A percentile compares a stretch with the other conserved stretches of the same genome.
These are phyloP conservation scores for Diutina scorzettiae DNA, from an alignment of 1,139 yeast genomes.

Conservation along the genomic window DNA sequence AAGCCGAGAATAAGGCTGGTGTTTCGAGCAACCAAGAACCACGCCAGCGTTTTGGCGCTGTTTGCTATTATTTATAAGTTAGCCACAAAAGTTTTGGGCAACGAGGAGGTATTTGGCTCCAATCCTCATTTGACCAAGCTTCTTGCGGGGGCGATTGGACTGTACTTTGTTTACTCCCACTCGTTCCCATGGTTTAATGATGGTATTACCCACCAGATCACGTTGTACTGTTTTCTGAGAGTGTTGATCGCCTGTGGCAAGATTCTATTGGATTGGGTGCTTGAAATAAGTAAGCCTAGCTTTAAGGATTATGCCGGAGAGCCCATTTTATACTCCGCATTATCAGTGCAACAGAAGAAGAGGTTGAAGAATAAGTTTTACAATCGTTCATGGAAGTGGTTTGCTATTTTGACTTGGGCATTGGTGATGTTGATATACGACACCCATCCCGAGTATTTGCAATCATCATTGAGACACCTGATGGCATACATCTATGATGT, in stretches of 20 bases:
- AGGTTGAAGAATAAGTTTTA: slow-evolving; percentile 24
- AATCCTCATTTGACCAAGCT: slow-evolving; percentile 27
- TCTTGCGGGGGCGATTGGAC: slow-evolving; percentile 53
- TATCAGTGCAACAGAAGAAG: slow-evolving; percentile 20
- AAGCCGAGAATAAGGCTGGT: slow-evolving; percentile 38
- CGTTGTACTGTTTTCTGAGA: slow-evolving; percentile 49
- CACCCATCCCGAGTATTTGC: slow-evolving; percentile 50
- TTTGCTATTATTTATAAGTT: slow-evolving; percentile 56
- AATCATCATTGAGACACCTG: slow-evolving; percentile 54
- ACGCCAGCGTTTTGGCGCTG: slow-evolving; percentile 53
- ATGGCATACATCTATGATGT: slow-evolving; percentile 64
- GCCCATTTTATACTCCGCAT: slow-evolving; percentile 19
- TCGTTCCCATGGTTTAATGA: slow-evolving; percentile 33
- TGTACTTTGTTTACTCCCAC: slow-evolving; percentile 56
- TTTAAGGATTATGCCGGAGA: slow-evolving; percentile 15
- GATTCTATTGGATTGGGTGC: slow-evolving; percentile 27
- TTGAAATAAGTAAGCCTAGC: slow-evolving; percentile 25
- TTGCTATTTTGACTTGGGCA: slow-evolving; percentile 69
- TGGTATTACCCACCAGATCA: slow-evolving; percentile 46
- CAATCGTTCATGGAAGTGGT: slow-evolving; percentile 45
- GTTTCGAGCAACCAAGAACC: slow-evolving; percentile 47
- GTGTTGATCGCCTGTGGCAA: slow-evolving; percentile 44
- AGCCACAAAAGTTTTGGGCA: slow-evolving; percentile 19
- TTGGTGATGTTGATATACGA: slow-evolving; percentile 62
- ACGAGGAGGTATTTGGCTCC: slow-evolving; percentile 24